These are phyloP conservation scores for Fusarium nygamai DNA, from an alignment of 2,329 filamentous ascomycete species.

Conservation along the genomic window DNA sequence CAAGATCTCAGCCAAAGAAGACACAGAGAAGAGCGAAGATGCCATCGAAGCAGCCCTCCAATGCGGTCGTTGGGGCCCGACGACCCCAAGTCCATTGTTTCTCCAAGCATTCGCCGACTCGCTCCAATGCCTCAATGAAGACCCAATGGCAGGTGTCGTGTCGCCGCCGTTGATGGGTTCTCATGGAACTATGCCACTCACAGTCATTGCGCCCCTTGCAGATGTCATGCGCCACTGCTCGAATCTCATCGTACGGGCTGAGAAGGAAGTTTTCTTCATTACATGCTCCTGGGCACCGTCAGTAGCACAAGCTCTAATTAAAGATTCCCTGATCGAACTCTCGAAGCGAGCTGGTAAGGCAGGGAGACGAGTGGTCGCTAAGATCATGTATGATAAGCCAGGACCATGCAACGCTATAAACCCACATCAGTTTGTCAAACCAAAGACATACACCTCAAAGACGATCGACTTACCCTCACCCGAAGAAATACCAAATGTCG, in stretches of 20 bases:
- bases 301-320: slow-evolving; percentile 73
- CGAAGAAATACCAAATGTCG: slow-evolving; percentile 75
- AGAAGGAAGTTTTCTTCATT: slow-evolving; percentile 77
- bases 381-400: slow-evolving; percentile 80
- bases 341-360: slow-evolving; percentile 70
- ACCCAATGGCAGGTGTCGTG: slow-evolving; percentile 61
- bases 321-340: slow-evolving; percentile 74
- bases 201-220: slow-evolving; percentile 64
- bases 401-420: slow-evolving; percentile 70
- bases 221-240: slow-evolving; percentile 80
- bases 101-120: slow-evolving; percentile 74
- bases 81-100: slow-evolving; percentile 73
- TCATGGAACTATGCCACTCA: slow-evolving; percentile 72
- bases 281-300: slow-evolving; percentile 82
- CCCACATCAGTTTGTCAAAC: slow-evolving; percentile 70
- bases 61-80: slow-evolving; percentile 75
- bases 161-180: slow-evolving; percentile 63
- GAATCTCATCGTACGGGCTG: slow-evolving; percentile 77
- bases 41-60: slow-evolving; percentile 63
- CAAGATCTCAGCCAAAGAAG: slow-evolving; percentile 3
- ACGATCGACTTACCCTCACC: slow-evolving; percentile 69
- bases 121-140: slow-evolving; percentile 62
- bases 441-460: slow-evolving; percentile 66
- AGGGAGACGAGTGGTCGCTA: slow-evolving; percentile 70
- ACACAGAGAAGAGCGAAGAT: slow-evolving; percentile 47